Evolutionary conservation across 805 yeast genomes (phyloP), one percentile per base, ranked within the genome.

Genomic region (Saturnispora ahearnii): DNA sequence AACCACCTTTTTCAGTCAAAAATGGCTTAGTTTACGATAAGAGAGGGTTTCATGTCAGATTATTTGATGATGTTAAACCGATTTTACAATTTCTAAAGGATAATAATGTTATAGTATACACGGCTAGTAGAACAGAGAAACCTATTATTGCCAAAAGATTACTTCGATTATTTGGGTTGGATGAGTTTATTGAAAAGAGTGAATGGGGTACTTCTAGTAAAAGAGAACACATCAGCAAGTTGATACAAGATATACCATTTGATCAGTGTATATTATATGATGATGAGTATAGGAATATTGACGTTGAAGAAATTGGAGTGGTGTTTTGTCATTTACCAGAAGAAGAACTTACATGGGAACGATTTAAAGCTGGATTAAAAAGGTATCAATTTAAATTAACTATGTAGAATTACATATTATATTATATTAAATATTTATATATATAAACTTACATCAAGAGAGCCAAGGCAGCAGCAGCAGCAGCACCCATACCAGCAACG

Each of bases 71-170:
- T 55, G 91, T 88, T 18, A 80, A 78, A 10, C 72, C 69, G 12
- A 82, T 88, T 9, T 65, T 88, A 13, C 58, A 62, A 11, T 82
- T 78, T 49, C 65, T 88, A 49, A 64, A 66, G 30, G 65, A 65
- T 0, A 66, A 77, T 18, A 64, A 66, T 2, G 80, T 82, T 7
- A 65, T 62, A 32, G 73, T 86, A 1, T 73, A 83, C 29, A 80
- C 83, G 3, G 96, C 96, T 0, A 82, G 91, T 26, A 71, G 96
- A 56, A 88, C 96, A 0, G 77, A 78, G 53, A 78, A 87, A 1
- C 95, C 96, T 0, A 71, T 75, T n/a, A 68, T 84, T n/a, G 96
- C 96, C 2, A 71, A 72, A 54, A 77, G 79, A 48, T 64, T 88
- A 59, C 65, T 87, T 47, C 68, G 73, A 8, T 62, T 73, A 50